Percentiles rank a stretch among this genome's conserved stretches.
Evolutionary conservation across 192 early-diverging fungal genomes (phyloP).

Genomic region (Entomortierella beljakovae): DNA sequence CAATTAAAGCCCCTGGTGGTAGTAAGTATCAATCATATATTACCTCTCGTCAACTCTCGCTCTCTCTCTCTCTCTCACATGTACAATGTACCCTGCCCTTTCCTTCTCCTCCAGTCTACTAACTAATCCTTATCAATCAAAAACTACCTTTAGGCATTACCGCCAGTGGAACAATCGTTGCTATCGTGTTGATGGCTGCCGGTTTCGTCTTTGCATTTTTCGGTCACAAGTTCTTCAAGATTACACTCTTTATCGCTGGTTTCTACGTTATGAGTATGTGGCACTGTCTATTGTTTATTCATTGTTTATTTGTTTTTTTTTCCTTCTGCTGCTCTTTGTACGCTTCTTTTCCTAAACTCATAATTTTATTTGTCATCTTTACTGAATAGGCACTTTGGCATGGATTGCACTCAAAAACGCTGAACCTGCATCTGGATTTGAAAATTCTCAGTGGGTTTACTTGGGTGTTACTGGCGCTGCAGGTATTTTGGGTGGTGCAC

Average conservation of each 20-base stretch:
- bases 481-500: constrained; percentile 74
- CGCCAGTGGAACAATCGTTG: constrained; percentile 56
- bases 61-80: too few relatives aligned
- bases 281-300: neutral
- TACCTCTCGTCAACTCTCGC: neutral
- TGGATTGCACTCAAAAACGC: constrained; percentile 64
- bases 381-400: constrained; percentile 53
- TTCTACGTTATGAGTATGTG: constrained; percentile 71
- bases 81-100: too few relatives aligned
- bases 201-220: constrained; percentile 78
- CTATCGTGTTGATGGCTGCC: constrained; percentile 69
- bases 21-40: neutral
- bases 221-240: constrained; percentile 71
- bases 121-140: neutral
- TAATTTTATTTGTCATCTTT: constrained; percentile 1
- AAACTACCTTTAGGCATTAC: constrained; percentile 21
- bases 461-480: constrained; percentile 69
- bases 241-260: constrained; percentile 82
- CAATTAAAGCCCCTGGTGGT: neutral
- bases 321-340: too few relatives aligned
- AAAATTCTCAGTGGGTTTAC: constrained; percentile 57
- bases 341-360: neutral
- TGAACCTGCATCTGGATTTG: constrained; percentile 55
- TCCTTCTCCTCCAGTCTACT: neutral
- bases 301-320: neutral